Evolutionary conservation across 2,329 filamentous ascomycete species (phyloP).

Genomic region (Penicillium crustosum): DNA sequence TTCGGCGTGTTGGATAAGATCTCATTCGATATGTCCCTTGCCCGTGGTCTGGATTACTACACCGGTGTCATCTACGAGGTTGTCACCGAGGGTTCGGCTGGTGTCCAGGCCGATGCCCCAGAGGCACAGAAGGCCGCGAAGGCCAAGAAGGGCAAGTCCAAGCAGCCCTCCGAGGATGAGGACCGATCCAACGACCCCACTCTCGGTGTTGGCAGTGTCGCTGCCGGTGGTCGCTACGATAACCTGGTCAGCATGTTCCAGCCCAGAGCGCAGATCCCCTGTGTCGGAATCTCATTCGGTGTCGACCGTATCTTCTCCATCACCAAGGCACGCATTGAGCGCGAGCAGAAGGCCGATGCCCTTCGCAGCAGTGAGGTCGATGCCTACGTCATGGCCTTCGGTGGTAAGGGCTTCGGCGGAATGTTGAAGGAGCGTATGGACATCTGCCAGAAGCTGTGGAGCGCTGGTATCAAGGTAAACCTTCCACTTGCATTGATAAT

Average conservation of each 20-base stretch:
- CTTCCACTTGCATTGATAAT: background rate
- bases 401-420: conserved; percentile 78
- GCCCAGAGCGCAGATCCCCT: conserved; percentile 81
- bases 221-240: conserved; percentile 88
- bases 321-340: conserved; percentile 72
- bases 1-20: conserved; percentile 71
- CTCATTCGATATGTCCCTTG: conserved; percentile 86
- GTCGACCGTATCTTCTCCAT: conserved; percentile 95
- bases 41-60: conserved; percentile 89
- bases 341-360: conserved; percentile 53
- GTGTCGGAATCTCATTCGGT: conserved; percentile 87
- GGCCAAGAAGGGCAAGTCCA: conserved; percentile 49
- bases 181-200: conserved; percentile 77
- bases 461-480: conserved; percentile 76
- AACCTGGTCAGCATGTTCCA: conserved; percentile 93
- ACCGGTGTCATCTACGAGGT: conserved; percentile 90
- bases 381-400: conserved; percentile 93
- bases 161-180: conserved; percentile 59
- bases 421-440: conserved; percentile 81
- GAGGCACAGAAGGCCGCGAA: conserved; percentile 37
- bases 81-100: conserved; percentile 74
- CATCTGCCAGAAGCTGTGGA: conserved; percentile 75
- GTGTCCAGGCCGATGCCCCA: conserved; percentile 42
- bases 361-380: conserved; percentile 75
- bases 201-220: conserved; percentile 81